phyloP scores from a whole-genome alignment of 106 monocot species.

The Acorus gramineus region DNA sequence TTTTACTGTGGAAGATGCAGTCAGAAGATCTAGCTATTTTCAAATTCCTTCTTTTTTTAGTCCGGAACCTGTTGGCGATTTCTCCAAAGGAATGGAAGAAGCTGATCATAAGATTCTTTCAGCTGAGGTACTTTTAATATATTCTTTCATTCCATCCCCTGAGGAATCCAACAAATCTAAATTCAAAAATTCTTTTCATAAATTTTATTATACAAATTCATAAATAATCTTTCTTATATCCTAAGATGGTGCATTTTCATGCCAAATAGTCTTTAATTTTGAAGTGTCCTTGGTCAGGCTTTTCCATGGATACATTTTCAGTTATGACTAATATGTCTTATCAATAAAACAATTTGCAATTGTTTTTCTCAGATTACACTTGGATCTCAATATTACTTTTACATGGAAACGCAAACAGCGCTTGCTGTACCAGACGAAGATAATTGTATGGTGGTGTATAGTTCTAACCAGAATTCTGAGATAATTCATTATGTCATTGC shows the following conservation, averaged over 20 bases:
- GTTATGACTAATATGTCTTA: neutral
- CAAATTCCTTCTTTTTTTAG: conserved; percentile 27
- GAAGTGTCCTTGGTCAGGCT: no score
- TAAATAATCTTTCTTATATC: neutral
- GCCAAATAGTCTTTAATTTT: neutral
- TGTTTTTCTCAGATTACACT: conserved; percentile 38
- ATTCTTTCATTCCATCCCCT: neutral
- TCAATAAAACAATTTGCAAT: no score
- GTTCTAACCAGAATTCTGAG: conserved; percentile 54
- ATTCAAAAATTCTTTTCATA: no score
- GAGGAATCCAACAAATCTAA: no score
- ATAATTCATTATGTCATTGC: conserved; percentile 39
- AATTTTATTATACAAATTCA: no score
- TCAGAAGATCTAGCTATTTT: conserved; percentile 55
- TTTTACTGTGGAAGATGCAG: conserved; percentile 70
- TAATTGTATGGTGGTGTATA: conserved; percentile 69
- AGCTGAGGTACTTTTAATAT: conserved; percentile 29
- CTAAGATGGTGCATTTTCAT: neutral
- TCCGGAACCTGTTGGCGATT: conserved; percentile 53
- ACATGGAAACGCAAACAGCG: conserved; percentile 77
- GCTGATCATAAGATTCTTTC: conserved; percentile 73
- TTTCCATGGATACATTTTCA: no score
- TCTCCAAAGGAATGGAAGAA: conserved; percentile 60
- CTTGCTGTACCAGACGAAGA: conserved; percentile 86
- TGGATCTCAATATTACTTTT: conserved; percentile 74